These are phyloP conservation scores for Plasmodium falciparum DNA, from an alignment of 169 alveolate genomes.

Conservation along the genomic window DNA sequence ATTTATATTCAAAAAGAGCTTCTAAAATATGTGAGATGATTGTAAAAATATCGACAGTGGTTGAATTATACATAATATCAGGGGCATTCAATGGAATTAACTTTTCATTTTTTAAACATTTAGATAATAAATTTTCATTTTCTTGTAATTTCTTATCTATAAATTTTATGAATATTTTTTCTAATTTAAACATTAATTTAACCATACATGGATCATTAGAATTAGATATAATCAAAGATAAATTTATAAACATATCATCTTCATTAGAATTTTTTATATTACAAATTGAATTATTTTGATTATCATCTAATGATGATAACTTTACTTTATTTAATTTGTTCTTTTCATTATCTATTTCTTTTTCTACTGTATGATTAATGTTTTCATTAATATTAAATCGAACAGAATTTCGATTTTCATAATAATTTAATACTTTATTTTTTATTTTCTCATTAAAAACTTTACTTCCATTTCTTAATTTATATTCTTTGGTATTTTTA, in stretches of 20 bases:
- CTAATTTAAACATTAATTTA: constrained; percentile 68
- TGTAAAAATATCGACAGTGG: constrained; percentile 64
- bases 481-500: neutral
- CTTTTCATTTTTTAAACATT: constrained; percentile 63
- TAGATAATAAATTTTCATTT: constrained; percentile 26
- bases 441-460: constrained; percentile 7
- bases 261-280: neutral
- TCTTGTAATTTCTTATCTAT: constrained; percentile 63
- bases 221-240: constrained; percentile 55
- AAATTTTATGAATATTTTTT: constrained; percentile 52
- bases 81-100: constrained; percentile 44
- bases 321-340: neutral
- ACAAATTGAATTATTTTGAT: too few species aligned
- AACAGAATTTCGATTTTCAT: constrained; percentile 37
- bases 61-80: constrained; percentile 60
- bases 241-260: constrained; percentile 40
- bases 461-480: neutral
- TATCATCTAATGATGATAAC: too few species aligned
- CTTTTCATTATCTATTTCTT: neutral
- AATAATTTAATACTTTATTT: constrained; percentile 25
- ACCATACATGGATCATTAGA: constrained; percentile 71
- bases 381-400: neutral
- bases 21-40: constrained; percentile 65
- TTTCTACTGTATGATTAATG: neutral
- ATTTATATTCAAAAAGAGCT: constrained; percentile 48